These are phyloP conservation scores for Yamadazyma pseudoaaseri DNA, from an alignment of 1,139 yeast species.

Conservation along the genomic window DNA sequence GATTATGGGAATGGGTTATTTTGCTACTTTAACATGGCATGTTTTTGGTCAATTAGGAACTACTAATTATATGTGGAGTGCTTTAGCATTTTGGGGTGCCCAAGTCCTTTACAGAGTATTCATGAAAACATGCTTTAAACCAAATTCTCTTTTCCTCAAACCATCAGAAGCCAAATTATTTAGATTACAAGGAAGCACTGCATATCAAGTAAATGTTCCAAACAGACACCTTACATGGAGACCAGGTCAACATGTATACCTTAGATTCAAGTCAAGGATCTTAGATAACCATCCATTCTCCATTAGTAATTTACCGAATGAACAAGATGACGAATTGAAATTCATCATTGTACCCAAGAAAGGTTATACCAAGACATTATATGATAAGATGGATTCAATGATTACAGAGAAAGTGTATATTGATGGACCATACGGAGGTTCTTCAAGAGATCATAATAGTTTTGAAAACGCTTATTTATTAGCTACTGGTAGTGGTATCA, in stretches of 20 bases:
- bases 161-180: conserved; percentile 44
- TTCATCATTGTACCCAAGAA: conserved; percentile 49
- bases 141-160: conserved; percentile 41
- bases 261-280: conserved; percentile 45
- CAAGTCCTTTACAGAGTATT: conserved; percentile 52
- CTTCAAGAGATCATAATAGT: conserved; percentile 45
- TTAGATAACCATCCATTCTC: conserved; percentile 67
- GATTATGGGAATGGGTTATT: conserved; percentile 55
- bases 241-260: conserved; percentile 62
- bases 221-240: conserved; percentile 46
- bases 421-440: conserved; percentile 70
- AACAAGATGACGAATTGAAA: conserved; percentile 33
- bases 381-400: conserved; percentile 26
- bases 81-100: conserved; percentile 54
- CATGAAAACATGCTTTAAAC: conserved; percentile 51
- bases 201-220: conserved; percentile 42
- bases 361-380: conserved; percentile 47
- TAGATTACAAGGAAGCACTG: conserved; percentile 27
- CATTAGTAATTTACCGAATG: conserved; percentile 40
- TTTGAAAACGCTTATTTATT: conserved; percentile 49
- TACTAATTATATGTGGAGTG: conserved; percentile 53
- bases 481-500: conserved; percentile 55
- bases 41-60: conserved; percentile 35
- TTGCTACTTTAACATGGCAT: conserved; percentile 55
- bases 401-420: conserved; percentile 37